Conservation (phyloP, 192 early-diverging fungal genomes). For the Haplosporangium gracile region DNA sequence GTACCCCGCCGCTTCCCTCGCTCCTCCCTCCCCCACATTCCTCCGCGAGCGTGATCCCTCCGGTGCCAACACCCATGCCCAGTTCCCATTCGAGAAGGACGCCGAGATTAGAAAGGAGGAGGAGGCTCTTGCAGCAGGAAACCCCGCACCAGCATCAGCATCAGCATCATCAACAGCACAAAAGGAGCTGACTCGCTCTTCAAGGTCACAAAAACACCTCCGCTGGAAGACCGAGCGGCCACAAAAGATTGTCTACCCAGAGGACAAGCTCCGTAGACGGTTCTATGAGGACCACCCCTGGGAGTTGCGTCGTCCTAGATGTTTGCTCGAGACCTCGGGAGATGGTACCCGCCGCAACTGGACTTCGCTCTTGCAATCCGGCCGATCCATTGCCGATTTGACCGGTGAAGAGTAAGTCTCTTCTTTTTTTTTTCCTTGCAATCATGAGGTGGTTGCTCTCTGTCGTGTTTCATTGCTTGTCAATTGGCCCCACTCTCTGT, state of each 20-base stretch:
- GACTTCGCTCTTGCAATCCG: constrained; percentile 65
- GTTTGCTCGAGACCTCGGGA: constrained; percentile 76
- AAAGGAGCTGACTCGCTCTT: constrained; percentile 19
- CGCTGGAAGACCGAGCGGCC: constrained; percentile 72
- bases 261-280: constrained; percentile 85
- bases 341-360: constrained; percentile 66
- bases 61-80: constrained; percentile 5
- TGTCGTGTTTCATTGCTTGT: neutral
- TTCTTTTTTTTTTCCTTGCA: too few species aligned
- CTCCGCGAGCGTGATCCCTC: constrained; percentile 62
- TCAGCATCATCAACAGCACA: constrained; percentile 15
- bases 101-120: neutral
- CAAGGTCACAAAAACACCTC: constrained; percentile 68
- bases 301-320: constrained; percentile 81
- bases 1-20: constrained; percentile 60
- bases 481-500: neutral
- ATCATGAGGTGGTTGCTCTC: neutral
- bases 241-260: constrained; percentile 86
- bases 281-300: constrained; percentile 97
- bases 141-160: neutral
- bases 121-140: constrained; percentile 11
- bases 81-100: constrained; percentile 19
- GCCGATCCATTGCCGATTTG: constrained; percentile 65
- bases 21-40: constrained; percentile 69
- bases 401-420: constrained; percentile 87